Evolutionary conservation across 2,329 filamentous ascomycete species (phyloP), one percentile per base, ranked within the genome.

Genomic region (Tolypocladium cylindrosporum): DNA sequence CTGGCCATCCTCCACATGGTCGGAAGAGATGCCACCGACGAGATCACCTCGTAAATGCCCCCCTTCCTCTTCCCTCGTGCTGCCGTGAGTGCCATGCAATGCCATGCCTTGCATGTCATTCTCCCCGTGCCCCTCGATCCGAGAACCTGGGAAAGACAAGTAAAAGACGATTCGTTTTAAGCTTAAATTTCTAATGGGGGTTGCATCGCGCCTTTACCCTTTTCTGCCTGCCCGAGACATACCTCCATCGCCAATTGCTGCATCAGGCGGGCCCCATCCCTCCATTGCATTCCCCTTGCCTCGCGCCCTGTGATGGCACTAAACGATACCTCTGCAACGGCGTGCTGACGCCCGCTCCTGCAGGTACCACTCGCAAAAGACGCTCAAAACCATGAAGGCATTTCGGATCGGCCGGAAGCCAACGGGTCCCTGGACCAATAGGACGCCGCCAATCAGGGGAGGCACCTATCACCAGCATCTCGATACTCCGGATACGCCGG

Each of bases 1-100:
- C 94, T 91, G 74, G 84, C 93, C 56, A 95, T 99, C 63, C 78
- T 85, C 70, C 94, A 99, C 70, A 94, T 97, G 91, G 84, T 97
- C 60, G 91, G 91, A 60, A 84, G 88, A 74, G 91, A 96, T 83
- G 93, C 91, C 55, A 97, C 93, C 13, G 92, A 96, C 72, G 94
- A 97, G 74, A 87, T 97, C 61, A 90, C 88, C 71, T 89, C 87
- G 90, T 97, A 81, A 55, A 87, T 21, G n/a, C 48, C 48, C 43
- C 48, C 36, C 16, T n/a, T 24, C 31, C 31, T 34, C 11, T 9
- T 4, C 24, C 27, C 27, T 6, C 48, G 31, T 51, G 55, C 65
- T 95, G 91, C 45, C 78, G 2, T 21, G 7, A 2, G 42, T 48
- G 21, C 42, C 42, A 13, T 48, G 43, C 43, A 16, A 31, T 31